These are phyloP conservation scores for Nannochloris sp. DNA, from an alignment of 139 green algal species.

Conservation along the genomic window DNA sequence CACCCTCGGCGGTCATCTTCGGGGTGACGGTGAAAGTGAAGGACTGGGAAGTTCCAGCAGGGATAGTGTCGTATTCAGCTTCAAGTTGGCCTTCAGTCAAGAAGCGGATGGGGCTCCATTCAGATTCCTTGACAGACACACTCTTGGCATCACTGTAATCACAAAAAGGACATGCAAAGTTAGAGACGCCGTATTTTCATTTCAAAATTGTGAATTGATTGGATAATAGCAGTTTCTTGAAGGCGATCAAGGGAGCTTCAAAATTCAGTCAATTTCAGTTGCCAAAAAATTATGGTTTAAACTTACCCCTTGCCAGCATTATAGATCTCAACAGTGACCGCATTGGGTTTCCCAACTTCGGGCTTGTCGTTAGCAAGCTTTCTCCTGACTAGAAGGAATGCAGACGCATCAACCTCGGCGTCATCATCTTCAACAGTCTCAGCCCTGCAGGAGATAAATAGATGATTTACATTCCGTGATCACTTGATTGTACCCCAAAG, in stretches of 20 bases:
- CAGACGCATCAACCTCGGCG: background rate
- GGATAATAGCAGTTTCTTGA: too few species aligned
- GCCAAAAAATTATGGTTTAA: background rate
- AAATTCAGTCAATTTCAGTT: background rate
- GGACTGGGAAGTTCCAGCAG: conserved; percentile 3
- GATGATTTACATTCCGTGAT: background rate
- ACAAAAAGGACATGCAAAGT: background rate
- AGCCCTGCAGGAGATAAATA: background rate
- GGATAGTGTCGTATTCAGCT: conserved; percentile 21
- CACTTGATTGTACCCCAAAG: background rate
- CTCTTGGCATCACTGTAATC: conserved; percentile 13
- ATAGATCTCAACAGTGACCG: conserved; percentile 6
- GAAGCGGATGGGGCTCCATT: conserved; percentile 12
- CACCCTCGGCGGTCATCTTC: background rate
- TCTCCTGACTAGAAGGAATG: conserved; percentile 4
- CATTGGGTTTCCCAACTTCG: background rate
- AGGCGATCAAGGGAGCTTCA: too few species aligned
- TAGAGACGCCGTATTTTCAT: background rate
- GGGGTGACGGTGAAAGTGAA: conserved; percentile 2
- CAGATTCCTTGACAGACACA: conserved; percentile 5
- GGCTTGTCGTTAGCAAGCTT: background rate
- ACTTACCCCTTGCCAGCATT: conserved; percentile 5
- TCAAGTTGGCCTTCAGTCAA: conserved; percentile 1
- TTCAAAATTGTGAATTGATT: too few species aligned
- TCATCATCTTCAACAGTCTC: conserved; percentile 4